A percentile compares a stretch with the other conserved stretches of the same genome.
Conservation (phyloP, 176 grass and related monocot species). For the Musa troglodytarum region DNA sequence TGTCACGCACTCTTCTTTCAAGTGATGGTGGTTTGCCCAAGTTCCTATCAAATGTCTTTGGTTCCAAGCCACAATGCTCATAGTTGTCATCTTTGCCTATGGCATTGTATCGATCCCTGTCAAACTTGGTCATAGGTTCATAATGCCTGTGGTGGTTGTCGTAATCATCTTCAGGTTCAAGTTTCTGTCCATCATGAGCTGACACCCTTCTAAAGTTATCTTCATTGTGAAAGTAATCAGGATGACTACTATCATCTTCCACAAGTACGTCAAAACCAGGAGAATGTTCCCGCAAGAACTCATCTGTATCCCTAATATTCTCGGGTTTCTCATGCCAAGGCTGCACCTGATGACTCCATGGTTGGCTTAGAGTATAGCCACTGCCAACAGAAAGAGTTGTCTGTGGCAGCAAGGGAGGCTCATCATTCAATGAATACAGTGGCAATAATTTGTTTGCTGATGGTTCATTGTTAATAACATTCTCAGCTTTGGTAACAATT, state of each 20-base stretch:
- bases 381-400: conserved; percentile 26
- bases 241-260: conserved; percentile 51
- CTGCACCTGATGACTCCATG: conserved; percentile 26
- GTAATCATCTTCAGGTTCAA: conserved; percentile 65
- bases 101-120: conserved; percentile 54
- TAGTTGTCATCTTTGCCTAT: conserved; percentile 26
- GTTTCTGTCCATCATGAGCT: conserved; percentile 23
- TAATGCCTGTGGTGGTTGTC: conserved; percentile 52
- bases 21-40: conserved; percentile 41
- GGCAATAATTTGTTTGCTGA: not conserved
- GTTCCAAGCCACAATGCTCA: conserved; percentile 44
- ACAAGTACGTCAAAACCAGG: conserved; percentile 97
- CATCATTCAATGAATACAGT: conserved; percentile 27
- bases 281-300: conserved; percentile 63
- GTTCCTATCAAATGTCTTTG: conserved; percentile 45
- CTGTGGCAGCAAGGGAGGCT: conserved; percentile 38
- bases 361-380: conserved; percentile 38
- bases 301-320: conserved; percentile 64
- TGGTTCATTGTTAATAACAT: not conserved
- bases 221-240: conserved; percentile 54
- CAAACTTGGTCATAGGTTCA: conserved; percentile 34
- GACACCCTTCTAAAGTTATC: conserved; percentile 49
- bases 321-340: conserved; percentile 45
- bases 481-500: not conserved
- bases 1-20: conserved; percentile 48